Evolutionary conservation across 768 basidiomycete species (phyloP), one percentile per base, ranked within the genome.

Genomic region (Xerocomellus amylosporus): DNA sequence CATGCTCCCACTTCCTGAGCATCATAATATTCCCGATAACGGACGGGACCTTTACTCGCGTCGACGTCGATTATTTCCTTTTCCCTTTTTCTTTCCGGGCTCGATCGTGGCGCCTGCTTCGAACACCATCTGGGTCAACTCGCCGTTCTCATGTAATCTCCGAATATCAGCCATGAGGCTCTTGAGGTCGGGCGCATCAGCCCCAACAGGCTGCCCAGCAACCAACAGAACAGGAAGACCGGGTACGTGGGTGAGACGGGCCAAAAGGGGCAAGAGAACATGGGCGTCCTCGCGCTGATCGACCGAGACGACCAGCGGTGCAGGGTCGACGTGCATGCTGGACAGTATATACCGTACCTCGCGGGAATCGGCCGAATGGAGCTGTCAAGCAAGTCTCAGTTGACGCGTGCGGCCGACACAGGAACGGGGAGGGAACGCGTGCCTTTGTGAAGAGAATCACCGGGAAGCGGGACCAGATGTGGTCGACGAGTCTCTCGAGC

Each of bases 361-460:
- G 40, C 88, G 80, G 3, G 86, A 85, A 24, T 75, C 64, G 0
- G 85, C 76, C 1, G 87, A 88, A 68, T 83, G 84, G 20, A 77
- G 65, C 88, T 89, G 57, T 26, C 36, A 17, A 56, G 24, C 22
- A 39, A 17, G 46, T 14, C 28, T 55, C 31, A 62, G 62, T 28
- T 38, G 6, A 26, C 49, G 31, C 47, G 31, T 22, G 34, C 41
- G 59, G 50, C 49, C 46, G 31, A 43, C 46, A 20, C 24, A 24
- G 24, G 2, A 24, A 24, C 24, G 24, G 24, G 24, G 34, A 12
- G 58, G 24, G 20, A 0, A 20, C 5, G 30, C 43, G 12, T 62
- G 83, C 90, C 78, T 89, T 88, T 39, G 85, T 79, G 63, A 87
- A 90, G 15, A 92, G 72, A 54, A 91, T 80, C 36, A 92, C 83